These are phyloP conservation scores for Penicillium dipodomyicola DNA, from an alignment of 495 filamentous ascomycete genomes.

Conservation along the genomic window DNA sequence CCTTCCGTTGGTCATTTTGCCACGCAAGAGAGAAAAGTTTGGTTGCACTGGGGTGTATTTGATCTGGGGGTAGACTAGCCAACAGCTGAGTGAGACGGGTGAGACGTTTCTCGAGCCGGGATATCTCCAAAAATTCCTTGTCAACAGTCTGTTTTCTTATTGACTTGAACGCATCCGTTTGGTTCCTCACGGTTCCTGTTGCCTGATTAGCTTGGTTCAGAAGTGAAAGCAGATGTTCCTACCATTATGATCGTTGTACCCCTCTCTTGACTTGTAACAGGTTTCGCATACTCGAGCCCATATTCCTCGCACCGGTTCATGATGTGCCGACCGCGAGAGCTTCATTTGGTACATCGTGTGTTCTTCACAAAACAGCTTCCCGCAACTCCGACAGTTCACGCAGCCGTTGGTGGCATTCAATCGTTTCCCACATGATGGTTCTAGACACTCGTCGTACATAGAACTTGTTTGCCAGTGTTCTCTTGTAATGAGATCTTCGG, in stretches of 20 bases:
- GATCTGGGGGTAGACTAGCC: conserved; percentile 63
- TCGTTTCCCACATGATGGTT: conserved; percentile 78
- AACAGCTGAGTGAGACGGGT: conserved; percentile 87
- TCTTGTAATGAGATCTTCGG: conserved; percentile 84
- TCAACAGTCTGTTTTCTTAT: conserved; percentile 77
- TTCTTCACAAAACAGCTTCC: conserved; percentile 91
- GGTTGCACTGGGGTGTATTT: conserved; percentile 44
- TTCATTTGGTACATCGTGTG: conserved; percentile 99
- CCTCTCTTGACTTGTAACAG: conserved; percentile 92
- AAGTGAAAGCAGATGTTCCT: neutral
- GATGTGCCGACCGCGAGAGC: conserved; percentile 81
- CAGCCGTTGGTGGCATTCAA: conserved; percentile 76
- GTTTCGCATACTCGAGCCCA: conserved; percentile 98
- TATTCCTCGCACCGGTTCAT: conserved; percentile 87
- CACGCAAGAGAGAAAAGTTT: conserved; percentile 58
- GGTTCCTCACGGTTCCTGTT: conserved; percentile 60
- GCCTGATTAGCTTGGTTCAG: conserved; percentile 16
- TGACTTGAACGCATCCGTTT: conserved; percentile 63
- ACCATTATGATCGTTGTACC: conserved; percentile 89
- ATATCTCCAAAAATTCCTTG: conserved; percentile 78
- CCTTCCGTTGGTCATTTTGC: conserved; percentile 66
- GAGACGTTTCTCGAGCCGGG: conserved; percentile 83
- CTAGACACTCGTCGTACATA: conserved; percentile 75
- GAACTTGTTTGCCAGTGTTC: conserved; percentile 82
- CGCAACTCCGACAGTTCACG: conserved; percentile 90